Conservation (phyloP, 2,329 filamentous ascomycete species). For the Talaromyces sp. region DNA sequence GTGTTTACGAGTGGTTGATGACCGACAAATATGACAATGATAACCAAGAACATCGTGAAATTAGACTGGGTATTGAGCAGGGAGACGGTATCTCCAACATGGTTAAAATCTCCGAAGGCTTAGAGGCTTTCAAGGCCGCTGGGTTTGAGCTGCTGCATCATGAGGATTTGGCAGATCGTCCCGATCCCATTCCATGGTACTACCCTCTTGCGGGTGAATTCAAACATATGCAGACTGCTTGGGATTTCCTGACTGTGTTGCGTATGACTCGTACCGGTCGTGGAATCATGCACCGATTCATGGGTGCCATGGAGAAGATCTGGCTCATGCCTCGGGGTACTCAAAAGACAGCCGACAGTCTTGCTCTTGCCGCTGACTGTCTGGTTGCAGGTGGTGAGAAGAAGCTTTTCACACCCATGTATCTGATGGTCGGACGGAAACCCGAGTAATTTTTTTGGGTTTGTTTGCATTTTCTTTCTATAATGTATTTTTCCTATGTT, state of each 20-base stretch:
- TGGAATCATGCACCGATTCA: conserved; percentile 68
- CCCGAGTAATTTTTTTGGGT: conserved; percentile 46
- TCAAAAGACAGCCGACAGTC: conserved; percentile 89
- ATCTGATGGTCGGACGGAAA: conserved; percentile 92
- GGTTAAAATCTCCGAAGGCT: conserved; percentile 78
- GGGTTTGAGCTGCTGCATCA: conserved; percentile 80
- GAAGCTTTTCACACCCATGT: conserved; percentile 98
- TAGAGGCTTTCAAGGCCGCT: conserved; percentile 78
- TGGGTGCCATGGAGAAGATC: conserved; percentile 71
- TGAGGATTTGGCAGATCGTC: conserved; percentile 79
- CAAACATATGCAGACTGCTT: conserved; percentile 73
- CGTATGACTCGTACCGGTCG: conserved; percentile 88
- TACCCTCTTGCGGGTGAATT: conserved; percentile 85
- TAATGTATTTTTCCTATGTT: conserved; percentile 11
- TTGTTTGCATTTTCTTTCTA: not conserved
- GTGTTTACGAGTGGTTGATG: conserved; percentile 99
- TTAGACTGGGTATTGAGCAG: conserved; percentile 90
- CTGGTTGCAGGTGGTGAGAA: conserved; percentile 81
- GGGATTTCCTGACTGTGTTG: conserved; percentile 77
- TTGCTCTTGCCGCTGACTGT: conserved; percentile 77
- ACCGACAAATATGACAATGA: conserved; percentile 90
- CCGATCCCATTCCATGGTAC: conserved; percentile 83
- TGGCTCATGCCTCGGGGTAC: conserved; percentile 76
- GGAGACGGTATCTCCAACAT: conserved; percentile 98
- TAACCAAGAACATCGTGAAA: conserved; percentile 79